A percentile compares a stretch with the other conserved stretches of the same genome.
These are phyloP conservation scores for Bimuria novae-zelandiae DNA, from an alignment of 2,329 filamentous ascomycete species.

Conservation along the genomic window DNA sequence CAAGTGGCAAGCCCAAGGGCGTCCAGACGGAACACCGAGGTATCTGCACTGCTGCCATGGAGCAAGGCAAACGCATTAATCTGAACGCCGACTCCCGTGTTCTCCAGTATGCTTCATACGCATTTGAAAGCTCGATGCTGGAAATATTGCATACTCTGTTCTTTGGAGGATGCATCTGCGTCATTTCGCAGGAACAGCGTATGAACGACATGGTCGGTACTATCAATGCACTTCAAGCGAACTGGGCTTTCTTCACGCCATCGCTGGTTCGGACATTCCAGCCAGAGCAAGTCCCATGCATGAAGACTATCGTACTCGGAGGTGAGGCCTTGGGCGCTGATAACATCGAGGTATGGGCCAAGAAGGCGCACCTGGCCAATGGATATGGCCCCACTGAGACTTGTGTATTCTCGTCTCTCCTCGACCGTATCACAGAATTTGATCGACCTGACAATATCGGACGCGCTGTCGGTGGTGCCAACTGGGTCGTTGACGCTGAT, in stretches of 20 bases:
- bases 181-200: constrained; percentile 57
- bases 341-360: constrained; percentile 13
- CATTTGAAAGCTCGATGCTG: constrained; percentile 59
- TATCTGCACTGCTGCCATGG: constrained; percentile 46
- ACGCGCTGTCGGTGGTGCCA: constrained; percentile 52
- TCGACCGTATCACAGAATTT: not conserved
- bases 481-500: constrained; percentile 45
- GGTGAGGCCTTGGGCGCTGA: constrained; percentile 15
- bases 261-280: constrained; percentile 13
- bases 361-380: constrained; percentile 11
- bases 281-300: constrained; percentile 10
- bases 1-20: constrained; percentile 56
- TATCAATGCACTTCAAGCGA: constrained; percentile 42
- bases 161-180: constrained; percentile 63
- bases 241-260: constrained; percentile 13
- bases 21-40: constrained; percentile 65
- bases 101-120: constrained; percentile 61
- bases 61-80: constrained; percentile 20
- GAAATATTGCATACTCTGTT: constrained; percentile 62
- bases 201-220: constrained; percentile 56
- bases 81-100: constrained; percentile 40
- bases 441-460: constrained; percentile 2
- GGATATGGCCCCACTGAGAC: constrained; percentile 23
- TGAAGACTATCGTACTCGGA: constrained; percentile 14
- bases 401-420: constrained; percentile 23